Evolutionary conservation across 768 basidiomycete genomes (phyloP), one percentile per base, ranked within the genome.

Genomic region (Hericium coralloides): DNA sequence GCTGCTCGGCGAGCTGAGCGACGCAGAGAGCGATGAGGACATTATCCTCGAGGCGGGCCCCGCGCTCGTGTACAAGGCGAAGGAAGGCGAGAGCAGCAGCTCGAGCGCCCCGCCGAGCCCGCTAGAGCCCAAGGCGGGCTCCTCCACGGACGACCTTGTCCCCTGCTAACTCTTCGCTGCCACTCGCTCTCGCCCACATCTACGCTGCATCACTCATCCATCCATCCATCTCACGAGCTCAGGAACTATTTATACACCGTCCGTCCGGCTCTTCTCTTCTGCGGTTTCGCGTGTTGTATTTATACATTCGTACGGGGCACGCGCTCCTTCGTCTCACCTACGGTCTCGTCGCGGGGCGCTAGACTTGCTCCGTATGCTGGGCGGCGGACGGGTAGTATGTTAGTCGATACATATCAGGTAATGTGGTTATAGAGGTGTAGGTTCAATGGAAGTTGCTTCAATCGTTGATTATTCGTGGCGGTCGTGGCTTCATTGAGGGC

Each of bases 41-140:
- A 69, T 90, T 22, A 86, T 90, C 64, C 71, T 90, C 63, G 88
- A 89, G 70, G 79, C 85, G 18, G 88, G 88, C 1, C 87, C 88
- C 3, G 77, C 80, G n/a, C 68, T 80, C 41, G 66, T 76, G n/a
- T 66, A 76, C 26, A 79, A 79, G 64, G 61, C 60, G 43, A 54
- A 58, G 51, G 63, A 64, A 12, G 43, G 17, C 20, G 49, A 50
- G 15, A 22, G n/a, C 43, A 45, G 43, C 43, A 8, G 31, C 31
- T 31, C 31, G 0, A 31, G 31, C 31, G 31, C 31, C 1, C 31
- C 31, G 31, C 8, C 17, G n/a, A 45, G 43, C 43, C 43, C 43
- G n/a, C 10, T 45, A 17, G n/a, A n/a, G 17, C 43, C 43, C n/a
- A 20, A 20, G 9, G 43, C 43, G 20, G 43, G 43, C 7, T 45